Percentiles rank a stretch among this genome's conserved stretches.
phyloP scores from a whole-genome alignment of 352 stramenopile genomes.

The Phytopythium kandeliae region DNA sequence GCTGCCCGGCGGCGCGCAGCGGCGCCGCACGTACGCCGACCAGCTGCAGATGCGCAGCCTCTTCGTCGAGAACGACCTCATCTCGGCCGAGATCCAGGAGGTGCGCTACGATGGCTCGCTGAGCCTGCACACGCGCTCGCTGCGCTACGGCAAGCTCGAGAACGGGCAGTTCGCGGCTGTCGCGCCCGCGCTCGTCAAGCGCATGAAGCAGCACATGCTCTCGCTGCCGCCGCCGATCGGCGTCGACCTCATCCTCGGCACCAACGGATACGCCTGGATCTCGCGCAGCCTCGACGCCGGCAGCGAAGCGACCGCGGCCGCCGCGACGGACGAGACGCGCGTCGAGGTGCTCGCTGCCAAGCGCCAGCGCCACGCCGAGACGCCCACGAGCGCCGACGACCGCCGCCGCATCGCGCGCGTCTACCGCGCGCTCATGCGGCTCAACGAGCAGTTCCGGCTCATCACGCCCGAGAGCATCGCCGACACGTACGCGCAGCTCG shows the following conservation, averaged over 20 bases:
- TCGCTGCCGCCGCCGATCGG: conserved; percentile 72
- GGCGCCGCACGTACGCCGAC: conserved; percentile 96
- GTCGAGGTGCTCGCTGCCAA: conserved; percentile 91
- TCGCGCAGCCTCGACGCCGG: conserved; percentile 70
- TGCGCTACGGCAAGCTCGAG: conserved; percentile 94
- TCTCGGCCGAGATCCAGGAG: conserved; percentile 90
- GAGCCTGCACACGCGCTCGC: conserved; percentile 91
- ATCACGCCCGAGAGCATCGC: conserved; percentile 93
- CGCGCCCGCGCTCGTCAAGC: conserved; percentile 85
- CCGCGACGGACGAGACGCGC: conserved; percentile 43
- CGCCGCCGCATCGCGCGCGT: conserved; percentile 84
- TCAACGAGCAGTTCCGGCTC: conserved; percentile 86
- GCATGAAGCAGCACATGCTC: conserved; percentile 94
- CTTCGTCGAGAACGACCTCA: conserved; percentile 95
- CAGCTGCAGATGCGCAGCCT: conserved; percentile 95
- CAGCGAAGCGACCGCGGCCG: too few relatives aligned
- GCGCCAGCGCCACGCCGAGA: conserved; percentile 83
- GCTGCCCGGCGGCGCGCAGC: conserved; percentile 92
- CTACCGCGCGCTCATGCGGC: conserved; percentile 82
- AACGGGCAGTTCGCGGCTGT: conserved; percentile 93
- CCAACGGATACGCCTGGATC: conserved; percentile 96
- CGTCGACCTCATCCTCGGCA: conserved; percentile 91
- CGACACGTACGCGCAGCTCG: conserved; percentile 65
- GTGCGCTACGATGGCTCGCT: conserved; percentile 91
- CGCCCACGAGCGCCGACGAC: conserved; percentile 67